Percentiles rank a stretch among this genome's conserved stretches.
These are phyloP conservation scores for Cryphonectria parasitica DNA, from an alignment of 2,329 filamentous ascomycete genomes.

Conservation along the genomic window DNA sequence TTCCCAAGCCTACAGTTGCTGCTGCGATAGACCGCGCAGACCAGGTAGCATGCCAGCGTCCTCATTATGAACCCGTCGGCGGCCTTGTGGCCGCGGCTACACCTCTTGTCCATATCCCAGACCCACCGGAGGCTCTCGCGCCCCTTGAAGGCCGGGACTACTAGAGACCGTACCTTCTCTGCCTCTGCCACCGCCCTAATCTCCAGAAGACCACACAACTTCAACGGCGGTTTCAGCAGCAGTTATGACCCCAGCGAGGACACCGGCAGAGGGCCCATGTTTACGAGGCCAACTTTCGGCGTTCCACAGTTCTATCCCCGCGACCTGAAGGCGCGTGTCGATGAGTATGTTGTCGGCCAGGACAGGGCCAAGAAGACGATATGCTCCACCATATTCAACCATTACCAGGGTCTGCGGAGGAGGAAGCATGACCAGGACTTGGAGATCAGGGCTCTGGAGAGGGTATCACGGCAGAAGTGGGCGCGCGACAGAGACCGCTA, in stretches of 20 bases:
- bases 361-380: slow-evolving; percentile 93
- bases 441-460: slow-evolving; percentile 61
- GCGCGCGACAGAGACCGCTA: slow-evolving; percentile 65
- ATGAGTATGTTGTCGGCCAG: slow-evolving; percentile 96
- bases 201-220: slow-evolving; percentile 50
- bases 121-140: slow-evolving; percentile 19
- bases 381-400: slow-evolving; percentile 92
- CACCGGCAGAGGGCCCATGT: slow-evolving; percentile 62
- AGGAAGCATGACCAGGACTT: slow-evolving; percentile 77
- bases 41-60: slow-evolving; percentile 21
- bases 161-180: slow-evolving; percentile 35
- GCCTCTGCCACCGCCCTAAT: slow-evolving; percentile 36
- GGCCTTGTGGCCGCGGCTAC: slow-evolving; percentile 29
- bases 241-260: slow-evolving; percentile 61
- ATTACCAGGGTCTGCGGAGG: slow-evolving; percentile 86
- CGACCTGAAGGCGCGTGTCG: slow-evolving; percentile 84
- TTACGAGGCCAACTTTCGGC: slow-evolving; percentile 59
- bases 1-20: neutral
- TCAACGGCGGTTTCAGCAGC: slow-evolving; percentile 62
- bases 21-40: neutral
- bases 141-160: slow-evolving; percentile 11
- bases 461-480: slow-evolving; percentile 71
- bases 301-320: slow-evolving; percentile 67
- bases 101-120: slow-evolving; percentile 27
- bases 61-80: slow-evolving; percentile 23